Conservation (phyloP, 441 rosid species). For the Daphne laureola region DNA sequence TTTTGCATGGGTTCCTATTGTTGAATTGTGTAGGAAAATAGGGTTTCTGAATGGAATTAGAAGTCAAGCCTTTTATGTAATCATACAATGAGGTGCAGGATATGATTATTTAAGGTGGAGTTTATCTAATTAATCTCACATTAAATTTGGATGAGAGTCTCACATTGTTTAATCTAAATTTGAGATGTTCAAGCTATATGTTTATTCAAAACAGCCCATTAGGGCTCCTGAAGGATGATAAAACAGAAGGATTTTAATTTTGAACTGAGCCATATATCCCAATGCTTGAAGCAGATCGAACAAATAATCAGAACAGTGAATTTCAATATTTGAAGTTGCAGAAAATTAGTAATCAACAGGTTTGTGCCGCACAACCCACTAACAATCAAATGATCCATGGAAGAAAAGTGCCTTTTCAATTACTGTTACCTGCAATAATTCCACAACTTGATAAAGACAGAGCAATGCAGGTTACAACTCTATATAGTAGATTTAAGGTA, state of each 20-base stretch:
- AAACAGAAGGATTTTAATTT: slow-evolving; percentile 8
- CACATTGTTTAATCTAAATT: too few species aligned
- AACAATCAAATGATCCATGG: slow-evolving; percentile 25
- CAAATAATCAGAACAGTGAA: slow-evolving; percentile 30
- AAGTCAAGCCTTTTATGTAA: too few species aligned
- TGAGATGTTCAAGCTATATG: too few species aligned
- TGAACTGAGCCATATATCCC: slow-evolving; percentile 38
- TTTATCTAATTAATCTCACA: too few species aligned
- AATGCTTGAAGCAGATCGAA: slow-evolving; percentile 33
- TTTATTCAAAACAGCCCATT: too few species aligned
- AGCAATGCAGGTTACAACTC: slow-evolving; percentile 52
- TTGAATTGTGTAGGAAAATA: too few species aligned
- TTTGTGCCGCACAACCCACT: slow-evolving; percentile 27
- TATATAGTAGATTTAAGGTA: slow-evolving; percentile 46
- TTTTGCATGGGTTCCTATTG: slow-evolving; percentile 4
- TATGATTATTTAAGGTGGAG: too few species aligned
- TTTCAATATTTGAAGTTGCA: slow-evolving; percentile 35
- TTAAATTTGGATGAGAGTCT: too few species aligned
- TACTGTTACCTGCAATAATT: slow-evolving; percentile 41
- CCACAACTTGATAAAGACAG: slow-evolving; percentile 60
- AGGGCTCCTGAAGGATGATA: too few species aligned
- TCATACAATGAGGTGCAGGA: too few species aligned
- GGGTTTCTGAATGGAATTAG: too few species aligned
- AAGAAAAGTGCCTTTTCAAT: slow-evolving; percentile 53
- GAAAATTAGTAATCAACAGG: slow-evolving; percentile 44